Evolutionary conservation across 169 alveolate genomes (phyloP), one percentile per base, ranked within the genome.

Genomic region (Eimeria brunetti): DNA sequence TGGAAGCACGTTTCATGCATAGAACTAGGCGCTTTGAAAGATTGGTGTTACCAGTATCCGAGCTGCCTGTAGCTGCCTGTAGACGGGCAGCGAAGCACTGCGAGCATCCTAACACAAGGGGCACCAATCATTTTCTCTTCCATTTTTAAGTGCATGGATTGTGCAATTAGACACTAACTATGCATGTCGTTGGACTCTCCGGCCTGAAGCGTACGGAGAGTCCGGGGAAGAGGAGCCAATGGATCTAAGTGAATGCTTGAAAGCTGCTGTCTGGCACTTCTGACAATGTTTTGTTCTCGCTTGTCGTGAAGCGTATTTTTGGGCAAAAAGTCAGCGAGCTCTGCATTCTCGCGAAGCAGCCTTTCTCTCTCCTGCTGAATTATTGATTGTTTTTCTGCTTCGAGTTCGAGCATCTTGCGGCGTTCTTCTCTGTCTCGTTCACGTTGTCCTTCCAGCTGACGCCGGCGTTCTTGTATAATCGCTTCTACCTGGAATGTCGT

Each of bases 281-380:
- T 49, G 14, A 94, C n/a, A 24, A 94, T 44, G 44, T 69, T 30
- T 9, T 64, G 89, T 44, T 94, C 98, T 44, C 96, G 96, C 36
- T 56, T 80, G 51, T 95, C 71, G 84, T 96, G 90, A 83, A 97
- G 89, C 69, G 97, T 93, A 27, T 97, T 97, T 96, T 97, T 97
- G 3, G 98, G 98, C 86, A 97, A 51, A 84, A 96, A 97, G 51
- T 96, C 97, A 60, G 91, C 96, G 38, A 97, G 96, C 75, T 95
- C 95, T 62, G 97, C 97, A 91, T 97, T 95, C 88, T 97, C 97
- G 84, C 95, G 90, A n/a, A 96, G 91, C 53, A 98, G 96, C 49
- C 98, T 93, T 73, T 94, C 89, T 62, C 98, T 97, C 93, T 98
- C 98, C 69, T 97, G 96, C 90, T 96, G 97, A 27, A 98, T 91